Evolutionary conservation across 129 eudicot genomes (phyloP).

Genomic region (Cynara cardunculus): DNA sequence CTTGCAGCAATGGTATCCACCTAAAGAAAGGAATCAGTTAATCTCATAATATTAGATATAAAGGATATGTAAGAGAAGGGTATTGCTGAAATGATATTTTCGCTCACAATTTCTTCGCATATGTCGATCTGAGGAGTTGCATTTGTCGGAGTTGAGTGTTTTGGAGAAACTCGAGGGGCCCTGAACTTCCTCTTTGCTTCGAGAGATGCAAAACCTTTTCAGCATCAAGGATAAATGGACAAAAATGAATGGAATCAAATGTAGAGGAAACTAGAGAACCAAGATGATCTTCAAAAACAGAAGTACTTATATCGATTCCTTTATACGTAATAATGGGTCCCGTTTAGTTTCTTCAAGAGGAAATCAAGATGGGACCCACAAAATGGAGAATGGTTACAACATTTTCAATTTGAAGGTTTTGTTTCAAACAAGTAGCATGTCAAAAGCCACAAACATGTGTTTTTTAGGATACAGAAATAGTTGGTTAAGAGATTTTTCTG

Average conservation of each 20-base stretch:
- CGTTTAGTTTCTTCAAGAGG: not conserved
- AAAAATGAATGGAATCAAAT: not conserved
- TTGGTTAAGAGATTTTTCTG: constrained; percentile 87
- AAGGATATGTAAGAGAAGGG: not conserved
- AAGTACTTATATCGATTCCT: not conserved
- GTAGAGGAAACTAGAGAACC: not conserved
- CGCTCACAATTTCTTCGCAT: constrained; percentile 33
- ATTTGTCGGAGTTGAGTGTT: constrained; percentile 30
- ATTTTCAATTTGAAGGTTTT: not conserved
- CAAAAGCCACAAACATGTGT: constrained; percentile 6
- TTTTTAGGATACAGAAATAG: constrained; percentile 88
- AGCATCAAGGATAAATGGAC: constrained; percentile 37
- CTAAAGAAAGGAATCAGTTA: constrained; percentile 29
- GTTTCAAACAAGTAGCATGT: not conserved
- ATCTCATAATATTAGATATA: not conserved
- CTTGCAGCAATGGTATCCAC: constrained; percentile 21
- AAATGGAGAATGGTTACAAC: not conserved
- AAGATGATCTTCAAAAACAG: not conserved
- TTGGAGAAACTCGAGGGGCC: constrained; percentile 71
- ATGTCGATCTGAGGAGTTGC: constrained; percentile 14
- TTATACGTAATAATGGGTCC: not conserved
- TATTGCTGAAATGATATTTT: constrained; percentile 3
- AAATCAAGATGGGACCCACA: not conserved
- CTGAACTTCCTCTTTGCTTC: constrained; percentile 89
- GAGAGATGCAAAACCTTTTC: constrained; percentile 81